These are phyloP conservation scores for Penicillium odoratum DNA, from an alignment of 495 filamentous ascomycete species.

Conservation along the genomic window DNA sequence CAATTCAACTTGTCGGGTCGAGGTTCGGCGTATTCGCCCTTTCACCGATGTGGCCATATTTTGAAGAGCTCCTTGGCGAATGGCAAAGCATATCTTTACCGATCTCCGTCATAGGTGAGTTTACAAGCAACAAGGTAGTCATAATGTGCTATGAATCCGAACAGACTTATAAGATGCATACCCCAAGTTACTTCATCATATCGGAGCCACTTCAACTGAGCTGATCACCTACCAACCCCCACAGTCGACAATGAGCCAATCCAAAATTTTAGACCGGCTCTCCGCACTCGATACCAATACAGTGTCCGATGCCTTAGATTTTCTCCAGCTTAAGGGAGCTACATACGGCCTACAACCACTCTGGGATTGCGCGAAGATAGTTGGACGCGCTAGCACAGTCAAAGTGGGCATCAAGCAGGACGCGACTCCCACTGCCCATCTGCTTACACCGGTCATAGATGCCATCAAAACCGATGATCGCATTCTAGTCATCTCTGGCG, in stretches of 20 bases:
- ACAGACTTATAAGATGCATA: too few relatives aligned
- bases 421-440: slow-evolving; percentile 11
- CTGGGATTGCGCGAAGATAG: slow-evolving; percentile 26
- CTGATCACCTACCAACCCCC: too few relatives aligned
- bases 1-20: too few relatives aligned
- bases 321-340: slow-evolving; percentile 21
- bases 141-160: too few relatives aligned
- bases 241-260: neutral
- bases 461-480: slow-evolving; percentile 18
- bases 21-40: too few relatives aligned
- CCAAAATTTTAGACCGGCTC: slow-evolving; percentile 14
- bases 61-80: too few relatives aligned
- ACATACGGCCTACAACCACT: slow-evolving; percentile 24
- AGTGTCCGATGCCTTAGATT: slow-evolving; percentile 23
- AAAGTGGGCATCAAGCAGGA: slow-evolving; percentile 19
- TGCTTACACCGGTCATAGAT: slow-evolving; percentile 23
- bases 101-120: too few relatives aligned
- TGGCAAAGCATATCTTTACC: too few relatives aligned
- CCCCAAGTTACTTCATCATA: too few relatives aligned
- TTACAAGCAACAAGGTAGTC: too few relatives aligned
- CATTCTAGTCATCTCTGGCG: slow-evolving; percentile 24
- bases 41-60: too few relatives aligned
- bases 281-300: slow-evolving; percentile 24
- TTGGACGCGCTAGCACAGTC: slow-evolving; percentile 24
- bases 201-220: too few relatives aligned